Evolutionary conservation across 768 basidiomycete genomes (phyloP).

Genomic region (Naematelia encephala): DNA sequence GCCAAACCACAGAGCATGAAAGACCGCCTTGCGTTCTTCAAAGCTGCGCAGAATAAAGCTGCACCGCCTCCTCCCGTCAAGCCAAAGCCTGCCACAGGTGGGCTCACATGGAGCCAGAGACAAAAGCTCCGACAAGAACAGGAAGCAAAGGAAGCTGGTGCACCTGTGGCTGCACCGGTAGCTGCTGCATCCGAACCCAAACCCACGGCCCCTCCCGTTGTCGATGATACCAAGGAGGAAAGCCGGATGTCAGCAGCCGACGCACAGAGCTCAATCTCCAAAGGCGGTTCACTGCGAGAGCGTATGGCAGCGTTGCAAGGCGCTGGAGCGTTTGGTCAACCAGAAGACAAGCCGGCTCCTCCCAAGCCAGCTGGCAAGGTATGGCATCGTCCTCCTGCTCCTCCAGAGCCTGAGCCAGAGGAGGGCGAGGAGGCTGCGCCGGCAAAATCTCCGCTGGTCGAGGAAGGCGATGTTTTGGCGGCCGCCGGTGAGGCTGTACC

Average conservation of each 20-base stretch:
- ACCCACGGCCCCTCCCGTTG: slow-evolving; percentile 11
- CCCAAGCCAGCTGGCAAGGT: slow-evolving; percentile 65
- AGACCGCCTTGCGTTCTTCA: slow-evolving; percentile 48
- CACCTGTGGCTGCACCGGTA: slow-evolving; percentile 7
- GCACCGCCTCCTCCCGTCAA: slow-evolving; percentile 46
- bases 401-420: slow-evolving; percentile 29
- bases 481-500: slow-evolving; percentile 18
- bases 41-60: slow-evolving; percentile 32
- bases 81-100: slow-evolving; percentile 45
- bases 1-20: slow-evolving; percentile 30
- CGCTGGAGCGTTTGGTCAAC: slow-evolving; percentile 69
- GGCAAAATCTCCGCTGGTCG: background rate
- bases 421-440: slow-evolving; percentile 22
- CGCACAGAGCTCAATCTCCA: slow-evolving; percentile 79
- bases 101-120: slow-evolving; percentile 48
- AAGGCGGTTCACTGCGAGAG: slow-evolving; percentile 75
- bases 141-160: slow-evolving; percentile 40
- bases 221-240: slow-evolving; percentile 14
- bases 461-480: slow-evolving; percentile 6
- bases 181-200: slow-evolving; percentile 6
- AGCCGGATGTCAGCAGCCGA: slow-evolving; percentile 61
- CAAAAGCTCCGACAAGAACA: slow-evolving; percentile 47
- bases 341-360: slow-evolving; percentile 56
- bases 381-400: slow-evolving; percentile 69
- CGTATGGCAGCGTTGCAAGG: slow-evolving; percentile 93